Conservation (phyloP, 768 basidiomycete genomes). For the Hebeloma cylindrosporum region DNA sequence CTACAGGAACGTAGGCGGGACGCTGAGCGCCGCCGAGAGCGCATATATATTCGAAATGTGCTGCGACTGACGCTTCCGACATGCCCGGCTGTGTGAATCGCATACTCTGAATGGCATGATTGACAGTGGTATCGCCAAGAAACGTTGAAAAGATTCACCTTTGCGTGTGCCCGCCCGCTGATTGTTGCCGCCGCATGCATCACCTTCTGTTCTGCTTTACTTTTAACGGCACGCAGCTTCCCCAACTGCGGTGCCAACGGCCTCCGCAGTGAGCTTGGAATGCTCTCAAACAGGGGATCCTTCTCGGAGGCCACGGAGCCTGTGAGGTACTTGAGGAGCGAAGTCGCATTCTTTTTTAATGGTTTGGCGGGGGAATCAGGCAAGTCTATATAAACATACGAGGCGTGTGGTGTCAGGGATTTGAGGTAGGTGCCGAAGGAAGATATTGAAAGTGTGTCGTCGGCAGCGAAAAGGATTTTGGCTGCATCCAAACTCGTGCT, state of each 20-base stretch:
- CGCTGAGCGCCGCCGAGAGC: slow-evolving; percentile 77
- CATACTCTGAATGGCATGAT: slow-evolving; percentile 73
- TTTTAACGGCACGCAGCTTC: slow-evolving; percentile 76
- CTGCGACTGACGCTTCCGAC: slow-evolving; percentile 46
- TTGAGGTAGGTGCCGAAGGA: slow-evolving; percentile 59
- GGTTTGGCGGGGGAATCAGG: slow-evolving; percentile 30
- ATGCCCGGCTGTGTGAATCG: slow-evolving; percentile 53
- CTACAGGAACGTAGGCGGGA: slow-evolving; percentile 96
- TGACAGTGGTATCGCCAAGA: neutral
- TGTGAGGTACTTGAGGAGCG: slow-evolving; percentile 55
- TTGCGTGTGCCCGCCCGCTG: slow-evolving; percentile 81
- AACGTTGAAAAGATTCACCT: slow-evolving; percentile 45
- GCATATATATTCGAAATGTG: slow-evolving; percentile 91
- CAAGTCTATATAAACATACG: slow-evolving; percentile 54
- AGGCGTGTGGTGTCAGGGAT: slow-evolving; percentile 46
- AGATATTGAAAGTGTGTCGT: slow-evolving; percentile 63
- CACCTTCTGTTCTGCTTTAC: slow-evolving; percentile 66
- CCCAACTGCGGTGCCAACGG: slow-evolving; percentile 71
- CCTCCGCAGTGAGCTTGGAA: slow-evolving; percentile 44
- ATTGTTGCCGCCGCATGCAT: slow-evolving; percentile 89
- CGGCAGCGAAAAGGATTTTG: slow-evolving; percentile 70
- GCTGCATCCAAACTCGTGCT: slow-evolving; percentile 71
- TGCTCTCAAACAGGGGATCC: slow-evolving; percentile 53
- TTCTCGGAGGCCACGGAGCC: slow-evolving; percentile 42
- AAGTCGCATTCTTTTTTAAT: slow-evolving; percentile 42